Conservation (phyloP, 2,329 filamentous ascomycete genomes). For the Trichoderma simmonsii region DNA sequence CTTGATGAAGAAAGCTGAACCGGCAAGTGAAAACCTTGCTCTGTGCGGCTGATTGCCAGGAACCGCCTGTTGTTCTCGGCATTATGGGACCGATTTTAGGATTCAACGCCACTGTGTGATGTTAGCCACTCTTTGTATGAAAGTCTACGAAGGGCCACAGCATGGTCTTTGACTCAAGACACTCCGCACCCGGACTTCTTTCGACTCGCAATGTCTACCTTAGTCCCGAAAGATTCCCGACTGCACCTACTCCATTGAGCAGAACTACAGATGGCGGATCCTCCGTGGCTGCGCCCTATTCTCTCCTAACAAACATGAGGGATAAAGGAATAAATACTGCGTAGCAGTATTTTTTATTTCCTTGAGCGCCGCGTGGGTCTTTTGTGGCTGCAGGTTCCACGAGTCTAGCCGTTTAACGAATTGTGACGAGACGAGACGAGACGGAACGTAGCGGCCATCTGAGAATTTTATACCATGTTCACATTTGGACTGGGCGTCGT, state of each 20-base stretch:
- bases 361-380: conserved; percentile 7
- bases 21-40: conserved; percentile 2
- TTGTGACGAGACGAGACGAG: background rate
- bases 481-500: background rate
- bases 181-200: background rate
- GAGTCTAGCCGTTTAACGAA: background rate
- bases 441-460: background rate
- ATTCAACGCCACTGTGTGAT: background rate
- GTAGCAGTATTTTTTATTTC: background rate
- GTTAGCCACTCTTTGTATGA: background rate
- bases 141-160: background rate
- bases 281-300: background rate
- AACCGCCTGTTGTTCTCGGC: conserved; percentile 5
- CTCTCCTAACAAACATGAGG: background rate
- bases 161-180: background rate
- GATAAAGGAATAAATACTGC: conserved; percentile 10
- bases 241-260: background rate
- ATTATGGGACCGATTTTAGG: background rate
- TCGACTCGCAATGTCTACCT: background rate
- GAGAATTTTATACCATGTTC: background rate
- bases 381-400: conserved; percentile 9
- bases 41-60: conserved; percentile 2
- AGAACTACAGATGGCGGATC: conserved; percentile 2
- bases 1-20: conserved; percentile 1
- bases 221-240: background rate